A percentile compares a stretch with the other conserved stretches of the same genome.
Evolutionary conservation across 805 yeast species (phyloP).

Genomic region (Sugiyamaella valdiviana): DNA sequence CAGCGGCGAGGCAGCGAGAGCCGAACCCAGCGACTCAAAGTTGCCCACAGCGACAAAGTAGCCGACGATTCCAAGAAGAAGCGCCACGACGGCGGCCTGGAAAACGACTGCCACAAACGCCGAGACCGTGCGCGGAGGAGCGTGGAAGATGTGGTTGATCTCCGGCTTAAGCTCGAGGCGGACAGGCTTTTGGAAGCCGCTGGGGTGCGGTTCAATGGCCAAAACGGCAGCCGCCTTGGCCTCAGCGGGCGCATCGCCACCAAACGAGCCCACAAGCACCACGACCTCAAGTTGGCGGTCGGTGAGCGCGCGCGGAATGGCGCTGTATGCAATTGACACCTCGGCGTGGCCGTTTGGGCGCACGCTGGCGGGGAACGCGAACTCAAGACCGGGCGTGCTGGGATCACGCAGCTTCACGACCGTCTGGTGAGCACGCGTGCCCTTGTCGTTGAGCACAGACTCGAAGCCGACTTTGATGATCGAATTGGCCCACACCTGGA

Average conservation of each 20-base stretch:
- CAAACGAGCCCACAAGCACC: constrained; percentile 30
- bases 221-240: constrained; percentile 16
- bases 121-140: constrained; percentile 48
- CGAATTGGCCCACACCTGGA: neutral
- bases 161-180: constrained; percentile 47
- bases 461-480: constrained; percentile 12
- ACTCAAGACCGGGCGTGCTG: constrained; percentile 22
- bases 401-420: constrained; percentile 23
- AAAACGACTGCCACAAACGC: constrained; percentile 48
- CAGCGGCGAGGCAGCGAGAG: constrained; percentile 27
- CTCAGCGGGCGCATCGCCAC: constrained; percentile 19
- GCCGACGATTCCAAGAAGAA: constrained; percentile 40
- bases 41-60: constrained; percentile 24
- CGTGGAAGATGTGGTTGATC: constrained; percentile 56
- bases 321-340: constrained; percentile 27
- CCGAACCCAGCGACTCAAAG: constrained; percentile 21
- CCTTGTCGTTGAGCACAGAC: constrained; percentile 11
- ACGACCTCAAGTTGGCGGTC: constrained; percentile 21
- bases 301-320: constrained; percentile 29
- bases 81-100: constrained; percentile 38
- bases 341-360: constrained; percentile 31
- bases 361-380: constrained; percentile 26
- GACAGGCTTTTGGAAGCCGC: constrained; percentile 7
- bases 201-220: constrained; percentile 11
- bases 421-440: constrained; percentile 26